A percentile compares a stretch with the other conserved stretches of the same genome.
These are phyloP conservation scores for Kalanchoe fedtschenkoi DNA, from an alignment of 164 flowering plant genomes.

Conservation along the genomic window DNA sequence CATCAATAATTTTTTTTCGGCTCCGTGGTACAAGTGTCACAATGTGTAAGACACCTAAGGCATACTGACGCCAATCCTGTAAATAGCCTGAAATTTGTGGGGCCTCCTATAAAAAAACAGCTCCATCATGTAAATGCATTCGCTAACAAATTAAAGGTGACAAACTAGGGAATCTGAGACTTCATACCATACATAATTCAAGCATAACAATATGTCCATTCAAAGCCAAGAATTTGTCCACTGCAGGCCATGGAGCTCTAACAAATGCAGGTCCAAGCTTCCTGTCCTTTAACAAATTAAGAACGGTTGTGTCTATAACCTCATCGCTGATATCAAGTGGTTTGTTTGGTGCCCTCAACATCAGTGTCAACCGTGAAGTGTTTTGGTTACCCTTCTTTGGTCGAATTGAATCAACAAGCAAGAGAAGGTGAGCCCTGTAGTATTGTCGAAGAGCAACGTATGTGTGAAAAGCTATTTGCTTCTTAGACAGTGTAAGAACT, in stretches of 20 bases:
- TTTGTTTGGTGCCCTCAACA: conserved; percentile 76
- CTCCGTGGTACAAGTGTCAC: conserved; percentile 73
- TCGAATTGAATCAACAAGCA: conserved; percentile 88
- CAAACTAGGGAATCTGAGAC: background rate
- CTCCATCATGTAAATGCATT: conserved; percentile 1
- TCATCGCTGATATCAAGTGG: conserved; percentile 94
- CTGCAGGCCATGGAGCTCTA: conserved; percentile 78
- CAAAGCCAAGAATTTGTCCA: conserved; percentile 56
- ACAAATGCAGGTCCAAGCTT: conserved; percentile 92
- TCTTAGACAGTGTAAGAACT: conserved; percentile 75
- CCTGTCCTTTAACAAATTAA: conserved; percentile 82
- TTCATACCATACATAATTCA: conserved; percentile 79
- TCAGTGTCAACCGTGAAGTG: conserved; percentile 50
- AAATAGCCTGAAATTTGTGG: conserved; percentile 59
- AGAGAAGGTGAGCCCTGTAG: conserved; percentile 86
- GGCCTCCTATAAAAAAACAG: background rate
- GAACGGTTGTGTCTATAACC: conserved; percentile 77
- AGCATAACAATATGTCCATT: conserved; percentile 84
- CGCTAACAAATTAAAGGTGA: background rate
- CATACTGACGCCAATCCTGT: conserved; percentile 97
- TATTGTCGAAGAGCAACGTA: conserved; percentile 91
- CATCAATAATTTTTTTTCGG: conserved; percentile 73
- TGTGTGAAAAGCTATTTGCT: conserved; percentile 89
- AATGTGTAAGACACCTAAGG: conserved; percentile 90
- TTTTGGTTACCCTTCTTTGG: conserved; percentile 71